Evolutionary conservation across 1,284 basidiomycete genomes (phyloP), one percentile per base, ranked within the genome.

Genomic region (Leccinum ambiguum): DNA sequence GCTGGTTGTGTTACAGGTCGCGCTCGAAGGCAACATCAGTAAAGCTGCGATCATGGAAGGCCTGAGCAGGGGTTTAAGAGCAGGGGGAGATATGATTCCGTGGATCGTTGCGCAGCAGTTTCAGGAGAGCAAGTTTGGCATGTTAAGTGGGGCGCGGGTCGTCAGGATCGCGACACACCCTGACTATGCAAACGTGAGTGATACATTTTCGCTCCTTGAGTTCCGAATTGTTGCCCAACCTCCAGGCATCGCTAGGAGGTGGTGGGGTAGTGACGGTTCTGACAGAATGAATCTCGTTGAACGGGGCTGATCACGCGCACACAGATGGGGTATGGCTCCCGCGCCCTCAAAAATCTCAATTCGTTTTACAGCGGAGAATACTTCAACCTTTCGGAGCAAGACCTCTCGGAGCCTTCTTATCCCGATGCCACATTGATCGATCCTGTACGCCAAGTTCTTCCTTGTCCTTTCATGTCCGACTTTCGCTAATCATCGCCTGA

Each of bases 81-180:
- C 93, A 4, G 92, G 94, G 1, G 97, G 97, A 2, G 97, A 99
- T 80, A 89, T 99, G 86, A 98, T 99, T 69, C 97, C 97, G 1
- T 99, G 97, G 97, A 82, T 97, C 26, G 83, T 99, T 45, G 90
- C 93, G 50, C 94, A 97, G 76, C 96, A 97, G 78, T 99, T 95
- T 84, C 96, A 98, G 81, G 97, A 99, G 77, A 90, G 86, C 70
- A 92, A 94, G 77, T 99, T 99, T 78, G 97, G 94, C 3, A 83
- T 86, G 78, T 80, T 99, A 69, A 96, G 93, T 39, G 97, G 97
- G 0, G 97, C 93, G 3, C 83, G 97, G 61, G 10, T 33, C 10
- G 9, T 33, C 94, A 97, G 76, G 96, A 97, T 99, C 65, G 97
- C 97, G 36, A 96, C 93, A n/a, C 95, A 98, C 79, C 97, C 97